Conservation (phyloP, 2,329 filamentous ascomycete species). For the Tolypocladium tropicale region DNA sequence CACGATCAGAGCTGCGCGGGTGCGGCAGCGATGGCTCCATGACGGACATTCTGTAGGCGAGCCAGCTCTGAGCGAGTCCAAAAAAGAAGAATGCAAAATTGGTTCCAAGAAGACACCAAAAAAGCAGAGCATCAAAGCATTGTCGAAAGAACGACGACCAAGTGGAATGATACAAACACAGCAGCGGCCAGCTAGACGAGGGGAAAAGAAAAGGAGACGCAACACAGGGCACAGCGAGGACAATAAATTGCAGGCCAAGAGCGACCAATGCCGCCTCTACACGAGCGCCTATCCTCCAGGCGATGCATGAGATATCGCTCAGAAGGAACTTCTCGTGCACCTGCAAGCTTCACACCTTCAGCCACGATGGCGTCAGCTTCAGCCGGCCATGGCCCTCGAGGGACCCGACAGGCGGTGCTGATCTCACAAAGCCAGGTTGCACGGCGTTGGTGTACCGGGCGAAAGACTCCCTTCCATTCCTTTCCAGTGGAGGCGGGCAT, state of each 20-base stretch:
- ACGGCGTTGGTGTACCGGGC: conserved; percentile 1
- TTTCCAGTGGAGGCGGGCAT: not conserved
- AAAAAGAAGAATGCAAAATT: conserved; percentile 20
- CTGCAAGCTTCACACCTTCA: not conserved
- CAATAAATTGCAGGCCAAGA: not conserved
- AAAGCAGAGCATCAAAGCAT: conserved; percentile 26
- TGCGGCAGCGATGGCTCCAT: conserved; percentile 14
- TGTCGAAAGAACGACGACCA: conserved; percentile 15
- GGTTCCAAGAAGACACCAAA: conserved; percentile 34
- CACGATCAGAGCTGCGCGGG: not conserved
- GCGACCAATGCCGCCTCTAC: not conserved
- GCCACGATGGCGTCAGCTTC: not conserved
- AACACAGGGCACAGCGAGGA: not conserved
- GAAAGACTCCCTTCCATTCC: too few relatives aligned
- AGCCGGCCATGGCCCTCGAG: not conserved
- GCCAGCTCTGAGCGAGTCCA: conserved; percentile 14
- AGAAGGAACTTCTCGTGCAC: not conserved
- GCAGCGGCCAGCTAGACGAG: not conserved
- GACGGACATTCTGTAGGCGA: conserved; percentile 23
- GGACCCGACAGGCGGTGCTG: not conserved
- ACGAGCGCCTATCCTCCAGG: too few relatives aligned
- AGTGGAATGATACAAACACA: conserved; percentile 7
- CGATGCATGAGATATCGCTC: not conserved
- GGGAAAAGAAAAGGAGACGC: not conserved
- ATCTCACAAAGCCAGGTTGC: not conserved